Evolutionary conservation across 495 filamentous ascomycete genomes (phyloP).

Genomic region (Aspergillus indologenus): DNA sequence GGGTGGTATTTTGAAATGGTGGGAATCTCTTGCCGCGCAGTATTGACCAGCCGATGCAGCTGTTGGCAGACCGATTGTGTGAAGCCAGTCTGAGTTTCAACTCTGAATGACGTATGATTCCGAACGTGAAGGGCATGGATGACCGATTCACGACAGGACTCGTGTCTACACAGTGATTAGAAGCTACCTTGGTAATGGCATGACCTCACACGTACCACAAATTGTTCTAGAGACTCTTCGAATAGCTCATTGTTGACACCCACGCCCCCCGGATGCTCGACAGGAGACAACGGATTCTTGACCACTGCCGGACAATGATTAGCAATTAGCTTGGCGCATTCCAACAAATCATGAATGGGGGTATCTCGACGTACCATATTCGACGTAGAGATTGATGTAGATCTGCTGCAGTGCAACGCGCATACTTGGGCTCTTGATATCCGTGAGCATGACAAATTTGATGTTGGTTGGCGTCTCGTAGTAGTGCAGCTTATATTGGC

Average conservation of each 20-base stretch:
- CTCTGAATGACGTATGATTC: not conserved
- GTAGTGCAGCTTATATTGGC: constrained; percentile 96
- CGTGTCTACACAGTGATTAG: constrained; percentile 36
- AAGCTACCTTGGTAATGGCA: constrained; percentile 16
- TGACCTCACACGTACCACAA: constrained; percentile 53
- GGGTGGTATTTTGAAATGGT: no score
- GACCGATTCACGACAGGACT: constrained; percentile 29
- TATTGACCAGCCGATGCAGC: no score
- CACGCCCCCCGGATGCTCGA: constrained; percentile 81
- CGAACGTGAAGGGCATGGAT: not conserved
- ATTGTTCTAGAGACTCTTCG: constrained; percentile 85
- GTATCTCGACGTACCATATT: constrained; percentile 65
- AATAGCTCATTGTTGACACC: constrained; percentile 95
- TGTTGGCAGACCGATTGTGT: no score
- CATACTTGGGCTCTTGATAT: constrained; percentile 84
- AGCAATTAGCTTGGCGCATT: no score
- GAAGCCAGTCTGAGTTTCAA: not conserved
- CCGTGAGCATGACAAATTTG: constrained; percentile 96
- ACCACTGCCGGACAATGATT: constrained; percentile 72
- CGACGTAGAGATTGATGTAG: constrained; percentile 95
- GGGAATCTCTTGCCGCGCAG: no score
- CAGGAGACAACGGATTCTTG: constrained; percentile 88
- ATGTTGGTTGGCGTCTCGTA: constrained; percentile 95
- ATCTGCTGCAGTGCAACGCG: constrained; percentile 94
- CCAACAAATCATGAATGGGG: no score